phyloP scores from a whole-genome alignment of 2,329 filamentous ascomycete species.

The Daldinia eschscholtzii region DNA sequence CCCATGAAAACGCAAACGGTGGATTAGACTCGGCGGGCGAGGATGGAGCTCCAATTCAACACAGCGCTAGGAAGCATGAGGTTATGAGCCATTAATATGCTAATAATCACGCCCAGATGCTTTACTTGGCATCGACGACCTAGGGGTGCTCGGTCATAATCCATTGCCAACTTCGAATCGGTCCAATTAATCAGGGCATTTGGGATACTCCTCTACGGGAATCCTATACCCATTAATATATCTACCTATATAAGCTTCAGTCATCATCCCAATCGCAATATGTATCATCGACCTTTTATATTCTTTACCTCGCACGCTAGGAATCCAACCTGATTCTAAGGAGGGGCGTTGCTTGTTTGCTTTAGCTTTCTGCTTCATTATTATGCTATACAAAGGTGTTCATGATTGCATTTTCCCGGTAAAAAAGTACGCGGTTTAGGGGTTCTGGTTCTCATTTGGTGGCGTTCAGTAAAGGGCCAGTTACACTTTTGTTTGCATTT shows the following conservation, averaged over 20 bases:
- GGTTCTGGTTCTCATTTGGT: slow-evolving; percentile 24
- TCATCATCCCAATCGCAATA: slow-evolving; percentile 1
- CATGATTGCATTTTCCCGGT: slow-evolving; percentile 41
- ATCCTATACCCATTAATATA: not conserved
- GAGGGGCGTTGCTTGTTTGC: not conserved
- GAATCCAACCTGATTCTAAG: slow-evolving; percentile 22
- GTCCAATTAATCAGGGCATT: not conserved
- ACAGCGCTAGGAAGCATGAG: slow-evolving; percentile 43
- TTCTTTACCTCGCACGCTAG: slow-evolving; percentile 26
- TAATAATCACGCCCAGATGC: not conserved
- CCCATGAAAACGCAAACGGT: slow-evolving; percentile 18
- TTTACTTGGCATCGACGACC: too few relatives aligned
- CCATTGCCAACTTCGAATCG: not conserved
- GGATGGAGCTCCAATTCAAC: slow-evolving; percentile 31
- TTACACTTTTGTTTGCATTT: slow-evolving; percentile 23
- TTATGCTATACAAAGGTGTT: slow-evolving; percentile 32
- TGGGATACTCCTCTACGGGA: slow-evolving; percentile 4
- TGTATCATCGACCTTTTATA: slow-evolving; percentile 14
- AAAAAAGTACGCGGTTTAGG: slow-evolving; percentile 27
- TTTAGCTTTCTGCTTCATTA: slow-evolving; percentile 11
- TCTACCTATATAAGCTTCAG: slow-evolving; percentile 8
- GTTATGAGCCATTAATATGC: slow-evolving; percentile 50
- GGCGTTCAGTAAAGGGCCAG: slow-evolving; percentile 36
- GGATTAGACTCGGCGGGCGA: slow-evolving; percentile 25
- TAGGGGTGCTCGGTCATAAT: slow-evolving; percentile 1